Evolutionary conservation across 768 basidiomycete species (phyloP).

Genomic region (Tricholoma sp.): DNA sequence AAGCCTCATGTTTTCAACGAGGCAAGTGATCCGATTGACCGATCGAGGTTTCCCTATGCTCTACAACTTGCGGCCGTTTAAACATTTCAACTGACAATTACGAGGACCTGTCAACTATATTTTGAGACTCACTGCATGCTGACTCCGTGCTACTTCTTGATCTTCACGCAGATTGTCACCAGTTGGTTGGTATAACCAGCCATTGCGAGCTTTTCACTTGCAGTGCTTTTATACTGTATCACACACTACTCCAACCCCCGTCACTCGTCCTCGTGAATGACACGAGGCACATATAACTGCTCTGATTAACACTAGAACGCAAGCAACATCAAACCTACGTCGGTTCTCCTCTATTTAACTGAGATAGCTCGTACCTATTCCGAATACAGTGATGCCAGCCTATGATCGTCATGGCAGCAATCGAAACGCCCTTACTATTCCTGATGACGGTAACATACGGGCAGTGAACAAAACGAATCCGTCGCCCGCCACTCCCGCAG

Average conservation of each 20-base stretch:
- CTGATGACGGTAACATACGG: slow-evolving; percentile 10
- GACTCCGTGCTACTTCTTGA: slow-evolving; percentile 14
- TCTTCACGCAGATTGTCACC: slow-evolving; percentile 18
- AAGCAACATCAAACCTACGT: slow-evolving; percentile 10
- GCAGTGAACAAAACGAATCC: slow-evolving; percentile 20
- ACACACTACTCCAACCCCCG: slow-evolving; percentile 20
- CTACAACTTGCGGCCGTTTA: background rate
- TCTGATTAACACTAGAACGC: background rate
- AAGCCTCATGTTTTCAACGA: slow-evolving; percentile 40
- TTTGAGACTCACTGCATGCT: slow-evolving; percentile 8
- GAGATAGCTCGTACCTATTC: slow-evolving; percentile 7
- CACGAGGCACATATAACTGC: slow-evolving; percentile 27
- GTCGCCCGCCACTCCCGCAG: slow-evolving; percentile 40
- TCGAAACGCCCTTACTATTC: slow-evolving; percentile 20
- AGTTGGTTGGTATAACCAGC: slow-evolving; percentile 5
- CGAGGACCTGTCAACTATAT: slow-evolving; percentile 11
- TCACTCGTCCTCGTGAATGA: slow-evolving; percentile 38
- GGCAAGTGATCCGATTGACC: slow-evolving; percentile 30
- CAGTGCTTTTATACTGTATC: slow-evolving; percentile 28
- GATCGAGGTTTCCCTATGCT: slow-evolving; percentile 2
- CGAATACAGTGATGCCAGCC: slow-evolving; percentile 18
- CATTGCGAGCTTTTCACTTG: slow-evolving; percentile 10
- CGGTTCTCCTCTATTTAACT: background rate
- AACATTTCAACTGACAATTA: slow-evolving; percentile 3
- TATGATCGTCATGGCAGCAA: slow-evolving; percentile 12